These are phyloP conservation scores for Cicer cuneatum DNA, from an alignment of 306 rosid species.

Conservation along the genomic window DNA sequence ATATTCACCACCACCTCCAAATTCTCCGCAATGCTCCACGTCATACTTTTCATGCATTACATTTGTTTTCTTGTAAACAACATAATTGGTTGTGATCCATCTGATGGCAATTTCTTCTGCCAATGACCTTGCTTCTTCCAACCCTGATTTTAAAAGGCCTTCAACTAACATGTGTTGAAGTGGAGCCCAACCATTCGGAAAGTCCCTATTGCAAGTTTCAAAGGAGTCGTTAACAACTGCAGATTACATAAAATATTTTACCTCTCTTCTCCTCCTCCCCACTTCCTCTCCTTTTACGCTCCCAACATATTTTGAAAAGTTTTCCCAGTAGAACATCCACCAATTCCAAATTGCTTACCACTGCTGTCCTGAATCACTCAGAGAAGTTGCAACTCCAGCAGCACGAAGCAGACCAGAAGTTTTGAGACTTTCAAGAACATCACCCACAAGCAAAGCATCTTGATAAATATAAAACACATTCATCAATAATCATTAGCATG, in stretches of 20 bases:
- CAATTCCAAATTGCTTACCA: constrained; percentile 55
- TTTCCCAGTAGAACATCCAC: neutral
- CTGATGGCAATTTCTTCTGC: constrained; percentile 76
- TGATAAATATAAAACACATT: constrained; percentile 33
- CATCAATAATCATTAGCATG: constrained; percentile 36
- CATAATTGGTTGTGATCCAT: constrained; percentile 87
- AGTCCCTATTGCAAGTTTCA: constrained; percentile 67
- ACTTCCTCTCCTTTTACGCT: neutral
- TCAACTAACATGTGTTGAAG: constrained; percentile 96
- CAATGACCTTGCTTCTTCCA: constrained; percentile 69
- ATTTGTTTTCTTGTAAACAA: constrained; percentile 71
- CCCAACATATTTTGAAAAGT: neutral
- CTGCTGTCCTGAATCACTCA: constrained; percentile 70
- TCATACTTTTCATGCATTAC: constrained; percentile 85
- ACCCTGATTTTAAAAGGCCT: constrained; percentile 74
- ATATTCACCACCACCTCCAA: constrained; percentile 91
- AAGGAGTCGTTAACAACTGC: neutral
- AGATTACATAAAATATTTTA: constrained; percentile 28
- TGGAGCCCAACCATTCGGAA: constrained; percentile 98
- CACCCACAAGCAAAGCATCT: constrained; percentile 62
- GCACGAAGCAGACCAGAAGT: constrained; percentile 63
- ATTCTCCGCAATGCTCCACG: constrained; percentile 72
- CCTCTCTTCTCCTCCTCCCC: constrained; percentile 3
- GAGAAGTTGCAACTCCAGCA: constrained; percentile 81
- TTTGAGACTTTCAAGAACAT: constrained; percentile 64